phyloP scores from a whole-genome alignment of 257 asterid species.

The Primulina eburnea region DNA sequence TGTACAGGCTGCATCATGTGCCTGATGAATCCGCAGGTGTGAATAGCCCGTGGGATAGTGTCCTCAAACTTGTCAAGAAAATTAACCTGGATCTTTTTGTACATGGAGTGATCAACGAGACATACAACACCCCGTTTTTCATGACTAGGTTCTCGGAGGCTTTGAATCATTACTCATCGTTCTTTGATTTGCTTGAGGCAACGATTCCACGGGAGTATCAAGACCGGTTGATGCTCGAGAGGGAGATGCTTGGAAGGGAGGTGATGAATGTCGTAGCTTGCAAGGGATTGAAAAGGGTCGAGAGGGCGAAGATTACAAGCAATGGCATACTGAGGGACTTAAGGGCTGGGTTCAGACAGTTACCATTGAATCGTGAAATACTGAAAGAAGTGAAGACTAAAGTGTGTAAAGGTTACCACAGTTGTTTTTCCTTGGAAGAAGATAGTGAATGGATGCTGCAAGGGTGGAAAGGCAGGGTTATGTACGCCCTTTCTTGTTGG shows the following conservation, averaged over 20 bases:
- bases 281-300: constrained; percentile 46
- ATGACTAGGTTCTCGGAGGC: constrained; percentile 45
- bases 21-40: constrained; percentile 36
- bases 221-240: constrained; percentile 38
- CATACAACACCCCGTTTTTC: constrained; percentile 39
- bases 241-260: constrained; percentile 48
- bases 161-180: constrained; percentile 43
- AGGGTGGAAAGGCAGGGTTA: constrained; percentile 60
- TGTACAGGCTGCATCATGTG: constrained; percentile 49
- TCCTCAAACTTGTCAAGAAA: constrained; percentile 35
- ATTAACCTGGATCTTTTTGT: constrained; percentile 44
- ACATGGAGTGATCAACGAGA: constrained; percentile 47
- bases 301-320: constrained; percentile 58
- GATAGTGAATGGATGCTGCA: constrained; percentile 59
- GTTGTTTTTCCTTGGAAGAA: constrained; percentile 42
- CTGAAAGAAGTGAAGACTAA: constrained; percentile 41
- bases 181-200: constrained; percentile 56
- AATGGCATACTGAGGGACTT: constrained; percentile 42
- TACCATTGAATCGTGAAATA: constrained; percentile 33
- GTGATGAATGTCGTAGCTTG: constrained; percentile 59
- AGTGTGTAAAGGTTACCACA: constrained; percentile 36
- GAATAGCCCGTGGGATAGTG: constrained; percentile 40
- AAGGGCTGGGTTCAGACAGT: constrained; percentile 48
- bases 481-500: constrained; percentile 60
- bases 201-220: constrained; percentile 43